Percentiles rank a stretch among this genome's conserved stretches.
phyloP scores from a whole-genome alignment of 2,329 filamentous ascomycete species.

The Monosporascus sp. region DNA sequence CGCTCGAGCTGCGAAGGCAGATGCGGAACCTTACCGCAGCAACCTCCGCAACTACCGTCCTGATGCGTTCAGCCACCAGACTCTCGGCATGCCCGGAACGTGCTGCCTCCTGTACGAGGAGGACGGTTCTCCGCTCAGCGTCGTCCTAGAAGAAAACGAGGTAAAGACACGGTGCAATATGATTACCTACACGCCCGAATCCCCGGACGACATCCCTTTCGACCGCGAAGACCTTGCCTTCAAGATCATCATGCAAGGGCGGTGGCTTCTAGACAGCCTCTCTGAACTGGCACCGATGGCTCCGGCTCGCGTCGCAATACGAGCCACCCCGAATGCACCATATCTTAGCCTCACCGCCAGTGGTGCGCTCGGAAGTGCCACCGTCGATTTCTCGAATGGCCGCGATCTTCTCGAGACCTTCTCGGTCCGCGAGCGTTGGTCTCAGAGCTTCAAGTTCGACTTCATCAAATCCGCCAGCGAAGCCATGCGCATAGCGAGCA shows the following conservation, averaged over 20 bases:
- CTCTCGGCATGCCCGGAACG: conserved; percentile 76
- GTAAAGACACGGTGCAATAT: conserved; percentile 87
- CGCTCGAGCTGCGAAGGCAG: conserved; percentile 50
- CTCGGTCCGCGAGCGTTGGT: conserved; percentile 52
- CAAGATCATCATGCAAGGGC: conserved; percentile 90
- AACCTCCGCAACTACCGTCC: conserved; percentile 57
- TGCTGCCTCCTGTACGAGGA: conserved; percentile 76
- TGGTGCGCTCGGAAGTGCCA: conserved; percentile 54
- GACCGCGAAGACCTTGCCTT: conserved; percentile 72
- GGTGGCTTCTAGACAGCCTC: conserved; percentile 66
- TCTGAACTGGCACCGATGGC: conserved; percentile 64
- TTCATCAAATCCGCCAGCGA: conserved; percentile 79
- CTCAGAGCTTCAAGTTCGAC: conserved; percentile 79
- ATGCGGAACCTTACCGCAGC: conserved; percentile 55
- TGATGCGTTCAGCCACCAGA: conserved; percentile 77
- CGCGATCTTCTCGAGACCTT: conserved; percentile 71
- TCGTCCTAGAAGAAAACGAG: conserved; percentile 79
- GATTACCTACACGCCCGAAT: conserved; percentile 76
- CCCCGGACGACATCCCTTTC: conserved; percentile 79
- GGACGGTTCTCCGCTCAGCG: conserved; percentile 71
- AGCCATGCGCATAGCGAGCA: conserved; percentile 89
- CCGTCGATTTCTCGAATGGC: conserved; percentile 60
- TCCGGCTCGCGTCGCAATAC: conserved; percentile 67
- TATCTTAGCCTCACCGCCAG: conserved; percentile 69
- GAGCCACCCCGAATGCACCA: conserved; percentile 57